phyloP scores from a whole-genome alignment of 2,329 filamentous ascomycete genomes.

The Aspergillus fischeri region DNA sequence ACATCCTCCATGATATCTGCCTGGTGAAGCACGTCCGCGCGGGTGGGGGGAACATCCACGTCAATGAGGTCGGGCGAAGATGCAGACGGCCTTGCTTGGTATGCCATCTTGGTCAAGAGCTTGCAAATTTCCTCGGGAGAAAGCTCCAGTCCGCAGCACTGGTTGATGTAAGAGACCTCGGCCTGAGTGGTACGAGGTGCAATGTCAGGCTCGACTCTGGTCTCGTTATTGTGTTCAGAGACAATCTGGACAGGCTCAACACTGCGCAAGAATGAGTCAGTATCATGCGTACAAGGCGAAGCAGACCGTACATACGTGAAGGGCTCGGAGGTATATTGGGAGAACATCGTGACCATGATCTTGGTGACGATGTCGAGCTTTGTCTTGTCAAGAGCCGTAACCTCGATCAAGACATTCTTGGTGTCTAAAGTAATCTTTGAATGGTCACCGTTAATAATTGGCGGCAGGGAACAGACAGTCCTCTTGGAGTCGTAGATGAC shows the following conservation, averaged over 20 bases:
- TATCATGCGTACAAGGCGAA: not conserved
- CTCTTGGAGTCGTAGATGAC: constrained; percentile 89
- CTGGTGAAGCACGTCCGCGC: constrained; percentile 92
- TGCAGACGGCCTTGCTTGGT: constrained; percentile 70
- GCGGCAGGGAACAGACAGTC: constrained; percentile 85
- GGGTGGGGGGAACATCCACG: constrained; percentile 78
- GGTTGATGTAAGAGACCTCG: constrained; percentile 90
- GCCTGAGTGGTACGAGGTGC: constrained; percentile 72
- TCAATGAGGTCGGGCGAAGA: constrained; percentile 68
- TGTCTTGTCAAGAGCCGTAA: constrained; percentile 91
- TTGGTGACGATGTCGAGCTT: constrained; percentile 95
- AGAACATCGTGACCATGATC: constrained; percentile 97
- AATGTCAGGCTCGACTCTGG: constrained; percentile 75
- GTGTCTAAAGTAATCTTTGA: constrained; percentile 93
- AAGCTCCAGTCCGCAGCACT: constrained; percentile 78
- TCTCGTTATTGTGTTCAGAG: constrained; percentile 84
- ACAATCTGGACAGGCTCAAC: constrained; percentile 91
- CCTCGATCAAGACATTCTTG: constrained; percentile 93
- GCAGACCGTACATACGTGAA: constrained; percentile 60
- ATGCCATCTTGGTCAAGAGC: constrained; percentile 84
- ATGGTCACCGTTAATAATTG: constrained; percentile 96
- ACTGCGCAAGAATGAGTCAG: constrained; percentile 22
- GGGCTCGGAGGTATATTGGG: constrained; percentile 76
- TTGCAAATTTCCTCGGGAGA: constrained; percentile 71
- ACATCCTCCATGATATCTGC: constrained; percentile 99